Evolutionary conservation across 192 early-diverging fungal species (phyloP).

Genomic region (Umbelopsis ramanniana): DNA sequence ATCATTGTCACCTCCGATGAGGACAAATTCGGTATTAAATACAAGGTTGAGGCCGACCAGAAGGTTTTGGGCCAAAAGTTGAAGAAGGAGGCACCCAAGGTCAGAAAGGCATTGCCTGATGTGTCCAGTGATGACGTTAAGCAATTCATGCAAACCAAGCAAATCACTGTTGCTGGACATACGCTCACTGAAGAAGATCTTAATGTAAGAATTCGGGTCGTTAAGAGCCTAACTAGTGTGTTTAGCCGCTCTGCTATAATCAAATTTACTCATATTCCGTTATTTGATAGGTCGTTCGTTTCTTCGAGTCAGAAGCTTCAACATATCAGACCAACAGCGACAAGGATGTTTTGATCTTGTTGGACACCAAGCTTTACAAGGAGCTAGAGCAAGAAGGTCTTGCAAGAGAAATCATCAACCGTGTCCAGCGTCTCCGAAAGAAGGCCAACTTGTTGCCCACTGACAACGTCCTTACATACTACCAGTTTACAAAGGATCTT

Average conservation of each 20-base stretch:
- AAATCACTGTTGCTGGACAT: constrained; percentile 80
- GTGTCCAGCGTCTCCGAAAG: constrained; percentile 95
- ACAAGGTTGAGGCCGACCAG: constrained; percentile 88
- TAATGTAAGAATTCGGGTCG: constrained; percentile 42
- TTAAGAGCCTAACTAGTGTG: not conserved
- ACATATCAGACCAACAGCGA: constrained; percentile 77
- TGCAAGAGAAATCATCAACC: constrained; percentile 96
- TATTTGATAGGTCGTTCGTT: constrained; percentile 61
- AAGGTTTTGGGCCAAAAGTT: constrained; percentile 89
- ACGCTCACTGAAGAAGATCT: constrained; percentile 82
- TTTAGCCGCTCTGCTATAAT: not conserved
- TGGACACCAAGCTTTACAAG: constrained; percentile 83
- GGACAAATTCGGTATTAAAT: constrained; percentile 89
- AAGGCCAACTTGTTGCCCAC: constrained; percentile 89
- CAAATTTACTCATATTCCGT: not conserved
- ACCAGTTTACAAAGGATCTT: constrained; percentile 74
- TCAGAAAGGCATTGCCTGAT: constrained; percentile 81
- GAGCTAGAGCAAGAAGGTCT: constrained; percentile 87
- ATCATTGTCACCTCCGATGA: constrained; percentile 91
- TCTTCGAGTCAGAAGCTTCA: constrained; percentile 74
- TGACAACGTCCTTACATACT: constrained; percentile 88
- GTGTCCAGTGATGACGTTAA: constrained; percentile 80
- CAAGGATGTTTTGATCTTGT: constrained; percentile 83
- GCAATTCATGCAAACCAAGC: constrained; percentile 70
- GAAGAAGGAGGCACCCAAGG: constrained; percentile 85